Evolutionary conservation across 306 rosid species (phyloP).

Genomic region (Fagus sylvatica): DNA sequence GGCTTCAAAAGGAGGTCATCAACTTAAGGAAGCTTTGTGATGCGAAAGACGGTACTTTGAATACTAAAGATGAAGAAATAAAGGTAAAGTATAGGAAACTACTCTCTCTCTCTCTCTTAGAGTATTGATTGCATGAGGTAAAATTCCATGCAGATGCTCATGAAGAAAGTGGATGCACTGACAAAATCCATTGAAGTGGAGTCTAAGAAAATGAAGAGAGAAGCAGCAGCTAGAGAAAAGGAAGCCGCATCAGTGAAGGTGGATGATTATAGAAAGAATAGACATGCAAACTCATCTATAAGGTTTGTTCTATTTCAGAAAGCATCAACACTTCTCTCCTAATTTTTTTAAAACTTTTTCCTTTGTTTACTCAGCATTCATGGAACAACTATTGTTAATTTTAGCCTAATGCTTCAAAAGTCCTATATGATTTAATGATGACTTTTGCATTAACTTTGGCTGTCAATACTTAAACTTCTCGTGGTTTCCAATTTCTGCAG

Average conservation of each 20-base stretch:
- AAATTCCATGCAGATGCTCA: constrained; percentile 56
- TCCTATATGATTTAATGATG: background rate
- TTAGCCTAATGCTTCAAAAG: background rate
- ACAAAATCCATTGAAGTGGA: constrained; percentile 83
- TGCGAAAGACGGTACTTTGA: constrained; percentile 52
- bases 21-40: constrained; percentile 65
- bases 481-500: constrained; percentile 49
- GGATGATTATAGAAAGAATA: constrained; percentile 46
- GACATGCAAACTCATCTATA: constrained; percentile 52
- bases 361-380: background rate
- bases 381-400: background rate
- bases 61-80: constrained; percentile 75
- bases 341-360: background rate
- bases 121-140: constrained; percentile 25
- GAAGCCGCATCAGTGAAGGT: constrained; percentile 60
- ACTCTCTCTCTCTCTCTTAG: background rate
- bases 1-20: constrained; percentile 84
- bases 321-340: background rate
- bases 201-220: constrained; percentile 85
- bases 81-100: constrained; percentile 48
- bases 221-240: constrained; percentile 78
- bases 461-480: background rate
- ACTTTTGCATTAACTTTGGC: constrained; percentile 1
- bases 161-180: constrained; percentile 76
- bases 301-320: constrained; percentile 38